Percentiles rank a stretch among this genome's conserved stretches.
Conservation (phyloP, 2,329 filamentous ascomycete genomes). For the Alternaria arbusti region DNA sequence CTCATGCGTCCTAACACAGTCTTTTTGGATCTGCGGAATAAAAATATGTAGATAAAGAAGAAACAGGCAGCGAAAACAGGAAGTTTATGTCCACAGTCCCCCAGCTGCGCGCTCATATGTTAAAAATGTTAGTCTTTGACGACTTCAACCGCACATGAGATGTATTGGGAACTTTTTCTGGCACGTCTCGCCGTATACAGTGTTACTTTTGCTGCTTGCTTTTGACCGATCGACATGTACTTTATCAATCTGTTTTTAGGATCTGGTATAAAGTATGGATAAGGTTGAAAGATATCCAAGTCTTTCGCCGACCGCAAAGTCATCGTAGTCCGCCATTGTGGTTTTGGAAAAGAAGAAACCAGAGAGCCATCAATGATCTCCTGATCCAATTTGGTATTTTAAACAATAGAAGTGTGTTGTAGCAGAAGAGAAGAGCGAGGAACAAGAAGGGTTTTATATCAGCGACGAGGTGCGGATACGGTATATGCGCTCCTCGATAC, state of each 20-base stretch:
- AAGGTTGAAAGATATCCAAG: background rate
- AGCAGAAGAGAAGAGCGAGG: too few species aligned
- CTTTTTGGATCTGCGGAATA: too few species aligned
- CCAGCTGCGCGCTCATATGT: background rate
- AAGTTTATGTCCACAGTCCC: background rate
- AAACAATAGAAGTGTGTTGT: too few species aligned
- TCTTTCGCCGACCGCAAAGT: background rate
- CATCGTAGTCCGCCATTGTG: background rate
- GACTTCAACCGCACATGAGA: background rate
- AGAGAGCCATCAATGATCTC: too few species aligned
- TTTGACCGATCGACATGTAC: accelerated
- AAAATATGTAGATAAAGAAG: background rate
- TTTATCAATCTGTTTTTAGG: accelerated
- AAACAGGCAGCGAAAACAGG: background rate
- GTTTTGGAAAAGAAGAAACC: too few species aligned
- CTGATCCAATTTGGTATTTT: too few species aligned
- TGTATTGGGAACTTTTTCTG: background rate
- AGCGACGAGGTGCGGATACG: too few species aligned
- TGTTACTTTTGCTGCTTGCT: background rate
- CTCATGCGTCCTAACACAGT: too few species aligned
- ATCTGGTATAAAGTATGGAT: background rate
- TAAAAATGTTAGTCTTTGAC: background rate
- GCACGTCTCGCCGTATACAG: background rate
- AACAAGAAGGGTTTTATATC: too few species aligned
- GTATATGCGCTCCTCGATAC: too few species aligned